Evolutionary conservation across 139 green algal genomes (phyloP), one percentile per base, ranked within the genome.

Genomic region (Bryopsis sp.): DNA sequence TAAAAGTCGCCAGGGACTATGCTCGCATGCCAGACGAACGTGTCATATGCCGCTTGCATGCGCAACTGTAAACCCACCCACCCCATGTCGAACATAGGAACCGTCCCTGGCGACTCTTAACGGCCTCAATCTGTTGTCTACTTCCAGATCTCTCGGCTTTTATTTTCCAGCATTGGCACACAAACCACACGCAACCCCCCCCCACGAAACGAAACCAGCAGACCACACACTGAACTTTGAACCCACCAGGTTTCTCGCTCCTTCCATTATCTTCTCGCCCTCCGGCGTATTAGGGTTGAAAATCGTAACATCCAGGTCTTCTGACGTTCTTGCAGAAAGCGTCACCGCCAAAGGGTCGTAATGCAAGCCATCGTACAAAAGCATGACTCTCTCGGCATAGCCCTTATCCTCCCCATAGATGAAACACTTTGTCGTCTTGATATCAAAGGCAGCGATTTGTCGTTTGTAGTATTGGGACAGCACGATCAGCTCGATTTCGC

Each of bases 401-500:
- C 79, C 79, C 54, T 73, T 46, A 7, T 68, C 81, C 48, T 92
- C 72, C 0, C 88, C 89, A 74, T 95, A 97, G 29, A 93, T 59
- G 71, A 96, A 90, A 37, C 73, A 89, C 3, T 89, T 78, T 67
- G 85, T 76, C 8, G 89, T 94, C 35, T 86, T 82, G 37, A 96
- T 92, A 78, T 97, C 93, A 74, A 89, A 96, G 1, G 90, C 92
- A 1, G 89, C 92, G 43, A 99, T 94, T 77, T 97, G 86, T 2
- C 75, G 36, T 5, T 58, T 39, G 48, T 85, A 93, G 59, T 90
- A 75, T 7, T 64, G 70, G 0, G 84, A 73, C 33, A 99, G 79
- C 68, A 99, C 95, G 61, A 76, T 83, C 36, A 99, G 84, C 82
- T 99, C 94, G n/a, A 99, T 97, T 47, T 85, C 89, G 7, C 94